Evolutionary conservation across 202 grass and related monocot genomes (phyloP).

Genomic region (Hordeum pubiflorum): DNA sequence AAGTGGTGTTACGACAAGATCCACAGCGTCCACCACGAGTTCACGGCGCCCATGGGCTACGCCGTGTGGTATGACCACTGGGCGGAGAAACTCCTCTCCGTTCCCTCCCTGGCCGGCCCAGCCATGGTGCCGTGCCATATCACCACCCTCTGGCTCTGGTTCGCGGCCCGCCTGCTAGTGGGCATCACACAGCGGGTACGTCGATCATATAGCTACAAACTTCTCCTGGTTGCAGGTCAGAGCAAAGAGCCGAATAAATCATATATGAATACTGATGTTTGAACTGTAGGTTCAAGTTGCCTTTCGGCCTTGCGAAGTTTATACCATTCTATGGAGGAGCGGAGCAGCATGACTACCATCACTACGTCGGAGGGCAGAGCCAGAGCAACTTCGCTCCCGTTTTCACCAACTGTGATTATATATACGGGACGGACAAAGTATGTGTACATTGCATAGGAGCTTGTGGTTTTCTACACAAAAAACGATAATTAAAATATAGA

Average conservation of each 20-base stretch:
- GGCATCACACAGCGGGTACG: conserved; percentile 7
- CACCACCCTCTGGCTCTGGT: conserved; percentile 61
- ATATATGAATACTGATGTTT: background rate
- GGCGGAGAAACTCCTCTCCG: conserved; percentile 42
- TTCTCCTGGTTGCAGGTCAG: background rate
- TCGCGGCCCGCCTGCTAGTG: conserved; percentile 21
- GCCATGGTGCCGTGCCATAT: conserved; percentile 39
- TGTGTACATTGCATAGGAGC: background rate
- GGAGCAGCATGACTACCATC: conserved; percentile 57
- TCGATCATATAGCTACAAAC: background rate
- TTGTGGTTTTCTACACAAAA: background rate
- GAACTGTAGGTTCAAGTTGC: conserved; percentile 36
- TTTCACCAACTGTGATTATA: conserved; percentile 49
- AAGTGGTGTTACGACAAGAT: too few species aligned
- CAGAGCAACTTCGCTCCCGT: conserved; percentile 58
- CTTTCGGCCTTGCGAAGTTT: conserved; percentile 31
- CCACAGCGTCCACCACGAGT: too few species aligned
- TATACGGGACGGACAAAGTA: conserved; percentile 53
- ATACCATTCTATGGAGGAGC: conserved; percentile 51
- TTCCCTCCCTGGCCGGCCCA: conserved; percentile 39
- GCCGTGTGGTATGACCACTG: conserved; percentile 49
- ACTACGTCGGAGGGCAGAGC: conserved; percentile 42
- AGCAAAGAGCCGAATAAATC: background rate
- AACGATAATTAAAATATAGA: background rate
- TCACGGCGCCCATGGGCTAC: too few species aligned